Percentiles rank a stretch among this genome's conserved stretches.
Evolutionary conservation across 768 basidiomycete genomes (phyloP).

Genomic region (Rhizopogon rudus): DNA sequence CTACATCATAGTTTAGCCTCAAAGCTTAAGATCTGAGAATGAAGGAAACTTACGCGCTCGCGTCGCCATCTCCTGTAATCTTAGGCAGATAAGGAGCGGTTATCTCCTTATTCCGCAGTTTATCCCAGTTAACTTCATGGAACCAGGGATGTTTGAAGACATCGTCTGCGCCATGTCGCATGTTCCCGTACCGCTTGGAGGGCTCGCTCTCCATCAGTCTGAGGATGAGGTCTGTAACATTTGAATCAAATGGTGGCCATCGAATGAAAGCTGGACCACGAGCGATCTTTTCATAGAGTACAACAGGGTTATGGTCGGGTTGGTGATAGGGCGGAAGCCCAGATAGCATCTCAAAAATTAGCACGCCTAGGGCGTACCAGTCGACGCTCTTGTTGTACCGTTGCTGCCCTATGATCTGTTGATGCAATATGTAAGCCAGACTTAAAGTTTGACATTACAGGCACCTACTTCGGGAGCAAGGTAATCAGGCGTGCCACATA

Average conservation of each 20-base stretch:
- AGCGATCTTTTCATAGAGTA: conserved; percentile 89
- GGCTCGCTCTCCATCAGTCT: conserved; percentile 90
- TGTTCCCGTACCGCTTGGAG: conserved; percentile 84
- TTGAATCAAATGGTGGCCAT: conserved; percentile 73
- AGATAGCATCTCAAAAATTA: conserved; percentile 97
- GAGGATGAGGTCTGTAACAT: conserved; percentile 84
- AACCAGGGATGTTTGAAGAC: conserved; percentile 96
- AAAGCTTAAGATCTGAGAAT: conserved; percentile 7
- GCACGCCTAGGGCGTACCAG: conserved; percentile 97
- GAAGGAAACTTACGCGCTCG: conserved; percentile 69
- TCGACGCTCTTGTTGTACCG: conserved; percentile 97
- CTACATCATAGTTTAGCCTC: conserved; percentile 27
- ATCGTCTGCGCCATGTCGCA: conserved; percentile 83
- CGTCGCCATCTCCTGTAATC: conserved; percentile 90
- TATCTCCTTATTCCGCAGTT: conserved; percentile 77
- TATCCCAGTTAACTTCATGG: conserved; percentile 87
- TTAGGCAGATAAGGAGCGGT: conserved; percentile 93
- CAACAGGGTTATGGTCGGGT: conserved; percentile 75
- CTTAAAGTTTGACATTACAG: neutral
- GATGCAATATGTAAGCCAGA: neutral
- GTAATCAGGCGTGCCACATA: conserved; percentile 96
- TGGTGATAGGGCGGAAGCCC: conserved; percentile 95
- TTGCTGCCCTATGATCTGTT: conserved; percentile 69
- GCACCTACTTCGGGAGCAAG: conserved; percentile 82
- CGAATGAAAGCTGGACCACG: conserved; percentile 67